Evolutionary conservation across 2,329 filamentous ascomycete species (phyloP).

Genomic region (Albifimbria verrucaria): DNA sequence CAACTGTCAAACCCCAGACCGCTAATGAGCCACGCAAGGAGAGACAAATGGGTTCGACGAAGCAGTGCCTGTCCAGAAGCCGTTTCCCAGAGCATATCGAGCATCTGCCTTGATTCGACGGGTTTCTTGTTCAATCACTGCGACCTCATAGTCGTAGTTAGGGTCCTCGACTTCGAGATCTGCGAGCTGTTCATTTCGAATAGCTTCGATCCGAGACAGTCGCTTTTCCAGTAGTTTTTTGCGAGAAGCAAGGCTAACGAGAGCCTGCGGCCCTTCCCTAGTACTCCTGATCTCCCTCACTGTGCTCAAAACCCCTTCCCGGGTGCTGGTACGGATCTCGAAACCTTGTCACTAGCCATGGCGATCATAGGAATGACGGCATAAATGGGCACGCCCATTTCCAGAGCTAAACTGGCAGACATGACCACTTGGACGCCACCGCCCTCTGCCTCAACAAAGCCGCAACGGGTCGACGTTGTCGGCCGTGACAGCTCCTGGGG

Average conservation of each 20-base stretch:
- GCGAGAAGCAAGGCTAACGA: no score
- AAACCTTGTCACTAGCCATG: not conserved
- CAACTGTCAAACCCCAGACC: constrained; percentile 96
- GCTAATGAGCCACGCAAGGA: constrained; percentile 93
- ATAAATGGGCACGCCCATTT: constrained; percentile 86
- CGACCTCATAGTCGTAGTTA: no score
- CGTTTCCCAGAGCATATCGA: no score
- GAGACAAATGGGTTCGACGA: constrained; percentile 74
- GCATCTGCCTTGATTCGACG: no score
- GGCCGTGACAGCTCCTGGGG: constrained; percentile 79
- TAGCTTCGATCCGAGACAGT: no score
- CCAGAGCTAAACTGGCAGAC: constrained; percentile 83
- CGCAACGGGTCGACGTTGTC: constrained; percentile 71
- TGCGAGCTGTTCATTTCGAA: no score
- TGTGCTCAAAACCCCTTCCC: no score
- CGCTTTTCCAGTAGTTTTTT: constrained; percentile 99
- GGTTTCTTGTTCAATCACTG: no score
- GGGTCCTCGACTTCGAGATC: no score
- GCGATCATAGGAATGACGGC: not conserved
- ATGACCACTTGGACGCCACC: constrained; percentile 94
- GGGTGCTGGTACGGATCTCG: not conserved
- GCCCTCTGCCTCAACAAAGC: constrained; percentile 96
- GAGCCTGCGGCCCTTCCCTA: no score
- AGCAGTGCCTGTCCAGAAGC: no score
- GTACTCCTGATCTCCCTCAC: no score